Percentiles rank a stretch among this genome's conserved stretches.
These are phyloP conservation scores for Bipolaris sorokiniana DNA, from an alignment of 2,329 filamentous ascomycete genomes.

Conservation along the genomic window DNA sequence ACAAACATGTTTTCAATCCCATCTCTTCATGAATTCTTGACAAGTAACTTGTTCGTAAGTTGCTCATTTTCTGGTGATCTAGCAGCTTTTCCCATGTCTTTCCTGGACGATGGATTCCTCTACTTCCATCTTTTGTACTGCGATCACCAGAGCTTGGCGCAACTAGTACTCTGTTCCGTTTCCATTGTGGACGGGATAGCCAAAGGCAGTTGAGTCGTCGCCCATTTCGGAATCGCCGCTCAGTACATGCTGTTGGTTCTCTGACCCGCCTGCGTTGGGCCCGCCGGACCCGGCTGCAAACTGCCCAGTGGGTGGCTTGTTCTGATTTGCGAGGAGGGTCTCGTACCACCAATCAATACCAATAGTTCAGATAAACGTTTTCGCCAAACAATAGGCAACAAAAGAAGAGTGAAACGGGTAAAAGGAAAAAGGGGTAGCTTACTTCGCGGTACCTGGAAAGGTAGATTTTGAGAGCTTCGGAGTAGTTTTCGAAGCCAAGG, in stretches of 20 bases:
- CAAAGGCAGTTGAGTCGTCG: conserved; percentile 52
- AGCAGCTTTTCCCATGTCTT: neutral
- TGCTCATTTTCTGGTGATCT: neutral
- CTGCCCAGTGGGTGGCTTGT: conserved; percentile 58
- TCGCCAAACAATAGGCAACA: conserved; percentile 48
- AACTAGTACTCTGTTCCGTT: conserved; percentile 50
- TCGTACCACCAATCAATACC: conserved; percentile 63
- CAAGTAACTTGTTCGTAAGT: neutral
- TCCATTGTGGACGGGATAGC: conserved; percentile 51
- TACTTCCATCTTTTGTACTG: neutral
- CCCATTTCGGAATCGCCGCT: conserved; percentile 53
- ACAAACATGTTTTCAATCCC: conserved; percentile 1
- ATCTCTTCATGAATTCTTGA: conserved; percentile 2
- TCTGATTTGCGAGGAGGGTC: conserved; percentile 78
- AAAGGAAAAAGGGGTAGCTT: conserved; percentile 56
- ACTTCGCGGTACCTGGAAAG: conserved; percentile 97
- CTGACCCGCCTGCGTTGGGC: conserved; percentile 45
- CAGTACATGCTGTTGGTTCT: conserved; percentile 52
- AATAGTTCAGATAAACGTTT: conserved; percentile 57
- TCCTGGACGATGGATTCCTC: conserved; percentile 30
- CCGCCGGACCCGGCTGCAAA: conserved; percentile 45
- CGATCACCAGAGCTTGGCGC: conserved; percentile 28
- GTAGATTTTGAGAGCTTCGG: conserved; percentile 97
- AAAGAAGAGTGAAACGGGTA: conserved; percentile 37
- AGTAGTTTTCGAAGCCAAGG: conserved; percentile 97